These are phyloP conservation scores for Mycena maculata DNA, from an alignment of 768 basidiomycete species.

Conservation along the genomic window DNA sequence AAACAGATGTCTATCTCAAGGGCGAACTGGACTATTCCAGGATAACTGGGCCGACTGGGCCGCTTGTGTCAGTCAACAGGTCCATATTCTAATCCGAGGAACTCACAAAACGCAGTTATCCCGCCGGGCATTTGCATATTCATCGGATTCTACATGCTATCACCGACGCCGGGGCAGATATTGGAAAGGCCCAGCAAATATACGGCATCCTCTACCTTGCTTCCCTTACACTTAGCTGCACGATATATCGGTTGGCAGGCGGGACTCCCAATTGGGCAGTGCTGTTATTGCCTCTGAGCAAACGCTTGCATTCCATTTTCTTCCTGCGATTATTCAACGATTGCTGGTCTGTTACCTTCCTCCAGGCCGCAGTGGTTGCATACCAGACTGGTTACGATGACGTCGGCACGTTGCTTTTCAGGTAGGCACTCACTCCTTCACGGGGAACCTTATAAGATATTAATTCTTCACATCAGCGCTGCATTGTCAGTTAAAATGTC, in stretches of 20 bases:
- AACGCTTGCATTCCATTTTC: constrained; percentile 94
- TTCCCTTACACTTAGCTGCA: constrained; percentile 72
- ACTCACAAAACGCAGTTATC: constrained; percentile 71
- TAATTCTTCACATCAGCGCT: constrained; percentile 55
- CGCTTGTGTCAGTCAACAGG: constrained; percentile 77
- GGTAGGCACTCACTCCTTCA: too few relatives aligned
- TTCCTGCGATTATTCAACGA: constrained; percentile 95
- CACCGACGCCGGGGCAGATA: constrained; percentile 69
- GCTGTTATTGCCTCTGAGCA: constrained; percentile 84
- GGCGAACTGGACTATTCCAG: constrained; percentile 87
- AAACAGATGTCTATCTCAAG: constrained; percentile 79
- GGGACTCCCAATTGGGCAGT: constrained; percentile 78
- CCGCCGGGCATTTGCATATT: constrained; percentile 91
- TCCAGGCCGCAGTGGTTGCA: constrained; percentile 75
- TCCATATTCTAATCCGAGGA: constrained; percentile 12
- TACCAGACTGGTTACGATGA: constrained; percentile 71
- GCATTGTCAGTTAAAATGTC: constrained; percentile 98
- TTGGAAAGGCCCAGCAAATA: constrained; percentile 78
- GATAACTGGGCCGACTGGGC: constrained; percentile 92
- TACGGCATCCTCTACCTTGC: constrained; percentile 81
- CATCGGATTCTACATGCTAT: constrained; percentile 77
- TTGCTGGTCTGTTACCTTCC: constrained; percentile 80
- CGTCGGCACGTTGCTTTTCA: constrained; percentile 74
- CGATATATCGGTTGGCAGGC: constrained; percentile 73
- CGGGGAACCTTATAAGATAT: too few relatives aligned